Evolutionary conservation across 495 filamentous ascomycete species (phyloP), one percentile per base, ranked within the genome.

Genomic region (Trypethelium eluteriae): DNA sequence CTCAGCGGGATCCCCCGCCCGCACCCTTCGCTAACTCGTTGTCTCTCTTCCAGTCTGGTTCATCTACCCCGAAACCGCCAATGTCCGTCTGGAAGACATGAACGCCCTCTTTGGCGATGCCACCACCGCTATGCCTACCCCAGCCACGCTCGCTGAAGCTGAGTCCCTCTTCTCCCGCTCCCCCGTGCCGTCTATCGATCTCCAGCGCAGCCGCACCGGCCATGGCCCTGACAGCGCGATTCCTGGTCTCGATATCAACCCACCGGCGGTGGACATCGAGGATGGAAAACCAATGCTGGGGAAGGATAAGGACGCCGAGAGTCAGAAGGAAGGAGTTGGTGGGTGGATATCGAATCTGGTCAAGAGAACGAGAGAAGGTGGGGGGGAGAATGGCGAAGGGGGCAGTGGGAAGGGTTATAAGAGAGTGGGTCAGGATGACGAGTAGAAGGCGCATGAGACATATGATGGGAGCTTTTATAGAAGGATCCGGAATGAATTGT

Each of bases 21-120:
- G 34, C 50, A 25, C 38, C 59, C n/a, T 32, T 4, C 38, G 3
- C 16, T 36, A 64, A 11, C 62, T 25, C 63, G 16, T 53, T 39
- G 39, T 78, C 69, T 77, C 62, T 46, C 12, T 2, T 65, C 35
- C 68, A 96, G 94, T 98, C 34, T 98, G 91, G 75, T 97, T 97
- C 76, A 81, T 96, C 66, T 98, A 98, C 74, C 94, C 94, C 34
- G 94, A 98, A 78, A 98, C 94, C 0, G 91, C 91, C 71, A 93
- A 93, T 67, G 87, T 98, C 70, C 86, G 92, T 68, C 82, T 98
- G 68, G 94, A 98, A 78, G 95, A 98, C 70, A 98, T 98, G 94
- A 88, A 95, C 74, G 75, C 81, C 32, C 77, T 97, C 10, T 97
- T 97, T 72, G 93, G 93, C 56, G 93, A 97, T 77, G 89, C 91